Evolutionary conservation across 2,329 filamentous ascomycete genomes (phyloP).

Genomic region (Arachnomyces sp.): DNA sequence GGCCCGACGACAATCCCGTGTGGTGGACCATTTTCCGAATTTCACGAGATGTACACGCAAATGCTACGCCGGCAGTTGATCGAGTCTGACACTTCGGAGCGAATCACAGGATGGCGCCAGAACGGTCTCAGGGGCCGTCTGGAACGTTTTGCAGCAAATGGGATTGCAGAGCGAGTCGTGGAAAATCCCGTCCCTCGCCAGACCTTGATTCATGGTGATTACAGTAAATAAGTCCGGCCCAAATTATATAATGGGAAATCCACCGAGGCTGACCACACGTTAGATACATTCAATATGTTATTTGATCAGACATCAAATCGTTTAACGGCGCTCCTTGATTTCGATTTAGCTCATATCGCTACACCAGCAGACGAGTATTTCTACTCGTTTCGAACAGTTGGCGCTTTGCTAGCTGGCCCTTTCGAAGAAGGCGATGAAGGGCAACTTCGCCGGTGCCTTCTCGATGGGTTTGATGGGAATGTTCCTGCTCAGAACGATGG

Average conservation of each 20-base stretch:
- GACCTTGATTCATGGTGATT: conserved; percentile 6
- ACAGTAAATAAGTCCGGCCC: conserved; percentile 1
- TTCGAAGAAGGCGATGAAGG: too few species aligned
- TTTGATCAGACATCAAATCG: conserved; percentile 18
- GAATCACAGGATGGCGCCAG: conserved; percentile 24
- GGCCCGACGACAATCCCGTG: conserved; percentile 25
- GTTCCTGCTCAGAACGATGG: too few species aligned
- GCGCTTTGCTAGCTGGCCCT: too few species aligned
- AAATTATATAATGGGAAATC: too few species aligned
- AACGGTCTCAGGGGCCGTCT: conserved; percentile 22
- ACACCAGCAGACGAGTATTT: conserved; percentile 20
- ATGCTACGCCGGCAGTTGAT: conserved; percentile 18
- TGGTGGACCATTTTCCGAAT: conserved; percentile 23
- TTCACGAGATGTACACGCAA: conserved; percentile 20
- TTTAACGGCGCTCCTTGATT: conserved; percentile 25
- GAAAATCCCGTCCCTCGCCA: too few species aligned
- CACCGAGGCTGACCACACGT: not conserved
- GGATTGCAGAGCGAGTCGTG: too few species aligned
- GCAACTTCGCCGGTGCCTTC: too few species aligned
- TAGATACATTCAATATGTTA: conserved; percentile 22
- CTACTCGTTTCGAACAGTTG: conserved; percentile 13
- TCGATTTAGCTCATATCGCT: conserved; percentile 19
- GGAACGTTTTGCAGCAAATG: conserved; percentile 15
- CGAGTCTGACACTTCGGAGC: conserved; percentile 20
- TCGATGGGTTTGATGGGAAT: too few species aligned